Evolutionary conservation across 2,329 filamentous ascomycete species (phyloP).

Genomic region (Acephala macrosclerotiorum): DNA sequence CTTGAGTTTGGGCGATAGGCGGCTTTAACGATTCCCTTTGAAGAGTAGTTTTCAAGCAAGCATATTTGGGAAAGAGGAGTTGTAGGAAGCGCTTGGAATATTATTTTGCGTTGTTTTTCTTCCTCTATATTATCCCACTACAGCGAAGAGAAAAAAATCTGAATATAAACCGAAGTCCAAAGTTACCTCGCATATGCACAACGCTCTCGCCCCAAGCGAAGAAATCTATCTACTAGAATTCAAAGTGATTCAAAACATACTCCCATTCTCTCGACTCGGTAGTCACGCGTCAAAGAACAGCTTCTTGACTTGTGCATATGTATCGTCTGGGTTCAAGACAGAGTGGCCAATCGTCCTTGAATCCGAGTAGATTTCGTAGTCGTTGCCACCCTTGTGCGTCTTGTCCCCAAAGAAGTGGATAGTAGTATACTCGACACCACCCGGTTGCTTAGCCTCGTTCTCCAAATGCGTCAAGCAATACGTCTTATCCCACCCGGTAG

Average conservation of each 20-base stretch:
- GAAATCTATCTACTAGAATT: not conserved
- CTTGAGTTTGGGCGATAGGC: constrained; percentile 73
- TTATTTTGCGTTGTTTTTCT: not conserved
- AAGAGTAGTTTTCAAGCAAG: constrained; percentile 12
- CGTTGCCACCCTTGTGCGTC: constrained; percentile 88
- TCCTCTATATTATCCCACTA: not conserved
- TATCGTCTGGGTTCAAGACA: constrained; percentile 84
- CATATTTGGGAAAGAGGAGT: constrained; percentile 28
- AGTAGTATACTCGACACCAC: constrained; percentile 79
- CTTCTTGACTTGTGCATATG: constrained; percentile 79
- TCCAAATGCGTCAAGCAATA: constrained; percentile 93
- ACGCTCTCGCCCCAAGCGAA: constrained; percentile 3
- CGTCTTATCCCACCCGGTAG: constrained; percentile 97
- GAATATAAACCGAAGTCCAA: constrained; percentile 8
- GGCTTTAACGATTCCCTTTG: constrained; percentile 18
- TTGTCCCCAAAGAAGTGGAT: constrained; percentile 99
- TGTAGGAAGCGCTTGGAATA: constrained; percentile 25
- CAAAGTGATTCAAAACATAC: not conserved
- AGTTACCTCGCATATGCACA: not conserved
- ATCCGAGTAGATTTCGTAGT: constrained; percentile 92
- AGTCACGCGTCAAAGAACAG: constrained; percentile 74
- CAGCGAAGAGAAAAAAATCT: constrained; percentile 9
- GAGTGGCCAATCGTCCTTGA: constrained; percentile 83
- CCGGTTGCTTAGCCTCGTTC: constrained; percentile 73
- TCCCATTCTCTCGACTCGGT: not conserved